Base-by-base conservation (phyloP, 768 basidiomycete species). In the Tricholoma hemisulphureum region DNA sequence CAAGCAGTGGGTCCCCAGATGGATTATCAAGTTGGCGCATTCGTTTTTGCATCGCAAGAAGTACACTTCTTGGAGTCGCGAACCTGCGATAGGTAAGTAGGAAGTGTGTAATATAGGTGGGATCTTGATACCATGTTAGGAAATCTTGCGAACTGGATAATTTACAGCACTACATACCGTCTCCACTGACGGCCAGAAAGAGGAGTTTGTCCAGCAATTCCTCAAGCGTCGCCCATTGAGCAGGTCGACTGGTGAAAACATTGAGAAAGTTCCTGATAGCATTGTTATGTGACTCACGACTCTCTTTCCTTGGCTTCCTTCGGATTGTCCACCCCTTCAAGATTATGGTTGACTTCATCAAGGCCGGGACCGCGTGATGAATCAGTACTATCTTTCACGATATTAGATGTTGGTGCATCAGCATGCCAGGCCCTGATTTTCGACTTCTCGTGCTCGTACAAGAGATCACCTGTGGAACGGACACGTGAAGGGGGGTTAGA, bases 21-120 rank as follows among this genome's bases (percentile, higher is more conserved):
- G 87, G 83, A 54, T 82, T 82, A 65, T 89, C 87, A 13, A 94
- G 75, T 61, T 87, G 84, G 31, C 88, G 83, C 82, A 93, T 88
- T 48, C 90, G 85, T 67, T 91, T 89, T 71, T 93, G 89, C 88
- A 95, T 91, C 5, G 90, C 88, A 45, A 93, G 77, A n/a, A 95
- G 76, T 16, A 95, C 75, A 57, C 81, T 87, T 39, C 92, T 83
- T 7, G 92, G 91, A 31, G 81, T 87, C 35, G 91, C 82, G 68
- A 94, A 95, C 58, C 90, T 80, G 31, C 92, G 87, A 67, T 91
- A 93, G 7, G 90, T 91, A 35, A 93, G 80, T 48, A 95, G 76
- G 70, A 95, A 93, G 70, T 92, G 86, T 2, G 83, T 83, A 28
- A 91, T 83, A 67, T 85, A 94, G 4, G 83, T 80, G 11, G 89